phyloP scores from a whole-genome alignment of 768 basidiomycete genomes.

The Lactarius akahatsu region DNA sequence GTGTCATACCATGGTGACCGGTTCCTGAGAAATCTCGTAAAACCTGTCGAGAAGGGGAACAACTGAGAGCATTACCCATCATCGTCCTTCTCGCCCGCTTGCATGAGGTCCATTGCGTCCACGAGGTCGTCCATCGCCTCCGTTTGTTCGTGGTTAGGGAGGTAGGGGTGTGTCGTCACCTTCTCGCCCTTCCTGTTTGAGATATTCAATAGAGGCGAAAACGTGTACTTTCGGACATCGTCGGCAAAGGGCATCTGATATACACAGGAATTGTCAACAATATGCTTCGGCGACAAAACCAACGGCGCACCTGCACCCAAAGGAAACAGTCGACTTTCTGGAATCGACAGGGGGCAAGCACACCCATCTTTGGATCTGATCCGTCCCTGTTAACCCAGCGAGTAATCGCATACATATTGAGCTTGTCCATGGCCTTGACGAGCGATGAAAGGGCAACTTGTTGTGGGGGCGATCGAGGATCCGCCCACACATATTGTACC shows the following conservation, averaged over 20 bases:
- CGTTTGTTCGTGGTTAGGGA: slow-evolving; percentile 76
- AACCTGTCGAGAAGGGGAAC: slow-evolving; percentile 1
- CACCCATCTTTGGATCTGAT: slow-evolving; percentile 82
- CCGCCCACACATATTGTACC: slow-evolving; percentile 81
- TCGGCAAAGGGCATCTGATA: slow-evolving; percentile 92
- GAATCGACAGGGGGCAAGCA: slow-evolving; percentile 62
- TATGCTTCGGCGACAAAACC: neutral
- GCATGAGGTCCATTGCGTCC: slow-evolving; percentile 83
- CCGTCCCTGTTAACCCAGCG: slow-evolving; percentile 77
- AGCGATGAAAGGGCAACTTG: slow-evolving; percentile 88
- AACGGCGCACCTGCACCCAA: slow-evolving; percentile 70
- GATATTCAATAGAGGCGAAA: slow-evolving; percentile 74
- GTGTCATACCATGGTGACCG: slow-evolving; percentile 76
- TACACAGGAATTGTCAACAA: slow-evolving; percentile 2
- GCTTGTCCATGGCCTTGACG: slow-evolving; percentile 72
- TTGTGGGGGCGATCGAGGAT: slow-evolving; percentile 58
- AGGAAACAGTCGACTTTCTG: slow-evolving; percentile 75
- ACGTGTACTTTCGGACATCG: slow-evolving; percentile 84
- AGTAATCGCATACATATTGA: slow-evolving; percentile 71
- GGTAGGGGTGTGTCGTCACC: slow-evolving; percentile 72
- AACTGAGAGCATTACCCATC: slow-evolving; percentile 51
- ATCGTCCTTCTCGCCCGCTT: slow-evolving; percentile 72
- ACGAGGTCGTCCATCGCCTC: slow-evolving; percentile 87
- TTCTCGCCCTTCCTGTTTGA: slow-evolving; percentile 72
- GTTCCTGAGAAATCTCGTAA: slow-evolving; percentile 42